These are phyloP conservation scores for Clarireedia homoeocarpa DNA, from an alignment of 2,329 filamentous ascomycete genomes.

Conservation along the genomic window DNA sequence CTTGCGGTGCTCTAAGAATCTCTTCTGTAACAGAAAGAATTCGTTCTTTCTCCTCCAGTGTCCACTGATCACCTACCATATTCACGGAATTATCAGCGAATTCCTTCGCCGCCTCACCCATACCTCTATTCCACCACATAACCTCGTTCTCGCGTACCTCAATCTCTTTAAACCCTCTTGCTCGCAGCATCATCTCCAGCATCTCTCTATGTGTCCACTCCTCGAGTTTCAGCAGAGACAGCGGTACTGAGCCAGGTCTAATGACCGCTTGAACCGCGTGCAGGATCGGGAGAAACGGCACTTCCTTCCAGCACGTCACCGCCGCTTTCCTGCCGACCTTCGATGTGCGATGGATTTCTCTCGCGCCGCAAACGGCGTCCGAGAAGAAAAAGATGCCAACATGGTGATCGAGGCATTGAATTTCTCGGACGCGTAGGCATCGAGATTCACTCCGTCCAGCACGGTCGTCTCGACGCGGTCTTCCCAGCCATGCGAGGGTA, in stretches of 20 bases:
- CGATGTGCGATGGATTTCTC: conserved; percentile 75
- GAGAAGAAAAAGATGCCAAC: conserved; percentile 2
- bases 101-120: background rate
- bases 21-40: background rate
- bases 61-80: background rate
- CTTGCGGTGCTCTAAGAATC: background rate
- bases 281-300: background rate
- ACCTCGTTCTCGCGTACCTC: background rate
- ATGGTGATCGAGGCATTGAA: background rate
- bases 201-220: background rate
- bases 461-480: background rate
- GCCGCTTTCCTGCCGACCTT: conserved; percentile 71
- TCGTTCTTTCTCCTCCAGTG: background rate
- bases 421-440: background rate
- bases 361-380: conserved; percentile 54
- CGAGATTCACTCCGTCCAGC: background rate
- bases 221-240: background rate
- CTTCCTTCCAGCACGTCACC: conserved; percentile 1
- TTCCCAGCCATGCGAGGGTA: background rate
- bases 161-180: background rate
- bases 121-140: background rate
- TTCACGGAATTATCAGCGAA: background rate
- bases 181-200: background rate
- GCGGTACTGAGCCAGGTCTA: background rate
- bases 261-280: background rate